Evolutionary conservation across 768 basidiomycete genomes (phyloP).

Genomic region (Trametes meyenii): DNA sequence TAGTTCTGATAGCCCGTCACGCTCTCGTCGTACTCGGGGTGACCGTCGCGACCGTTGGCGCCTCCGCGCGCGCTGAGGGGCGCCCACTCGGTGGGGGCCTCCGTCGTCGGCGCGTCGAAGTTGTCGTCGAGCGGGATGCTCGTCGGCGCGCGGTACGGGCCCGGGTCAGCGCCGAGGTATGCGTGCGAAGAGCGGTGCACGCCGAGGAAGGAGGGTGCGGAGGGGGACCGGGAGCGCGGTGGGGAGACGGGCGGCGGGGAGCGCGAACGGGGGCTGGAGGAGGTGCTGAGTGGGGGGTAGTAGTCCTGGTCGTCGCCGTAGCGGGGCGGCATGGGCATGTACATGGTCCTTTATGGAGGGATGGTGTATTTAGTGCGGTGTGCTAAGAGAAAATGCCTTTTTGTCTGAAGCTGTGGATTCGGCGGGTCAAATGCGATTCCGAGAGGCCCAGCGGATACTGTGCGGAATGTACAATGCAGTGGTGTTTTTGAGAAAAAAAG

Average conservation of each 20-base stretch:
- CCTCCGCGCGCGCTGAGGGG: slow-evolving; percentile 25
- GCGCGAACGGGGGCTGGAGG: slow-evolving; percentile 2
- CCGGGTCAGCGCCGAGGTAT: slow-evolving; percentile 10
- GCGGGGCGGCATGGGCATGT: not conserved
- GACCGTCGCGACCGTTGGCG: slow-evolving; percentile 24
- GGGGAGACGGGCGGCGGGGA: not conserved
- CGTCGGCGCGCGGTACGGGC: slow-evolving; percentile 22
- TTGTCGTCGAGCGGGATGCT: slow-evolving; percentile 33
- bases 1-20: slow-evolving; percentile 35
- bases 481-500: not conserved
- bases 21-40: slow-evolving; percentile 32
- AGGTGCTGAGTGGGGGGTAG: slow-evolving; percentile 9
- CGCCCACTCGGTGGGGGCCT: slow-evolving; percentile 33
- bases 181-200: slow-evolving; percentile 17
- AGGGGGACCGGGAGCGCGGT: not conserved
- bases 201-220: slow-evolving; percentile 4
- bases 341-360: not conserved
- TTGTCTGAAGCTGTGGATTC: not conserved
- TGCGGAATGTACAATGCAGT: not conserved
- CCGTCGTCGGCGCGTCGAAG: slow-evolving; percentile 34
- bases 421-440: not conserved
- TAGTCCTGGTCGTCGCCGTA: slow-evolving; percentile 8
- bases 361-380: not conserved
- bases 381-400: not conserved
- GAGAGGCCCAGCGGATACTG: too few relatives aligned